These are phyloP conservation scores for Trichoderma oligosporum DNA, from an alignment of 2,329 filamentous ascomycete genomes.

Conservation along the genomic window DNA sequence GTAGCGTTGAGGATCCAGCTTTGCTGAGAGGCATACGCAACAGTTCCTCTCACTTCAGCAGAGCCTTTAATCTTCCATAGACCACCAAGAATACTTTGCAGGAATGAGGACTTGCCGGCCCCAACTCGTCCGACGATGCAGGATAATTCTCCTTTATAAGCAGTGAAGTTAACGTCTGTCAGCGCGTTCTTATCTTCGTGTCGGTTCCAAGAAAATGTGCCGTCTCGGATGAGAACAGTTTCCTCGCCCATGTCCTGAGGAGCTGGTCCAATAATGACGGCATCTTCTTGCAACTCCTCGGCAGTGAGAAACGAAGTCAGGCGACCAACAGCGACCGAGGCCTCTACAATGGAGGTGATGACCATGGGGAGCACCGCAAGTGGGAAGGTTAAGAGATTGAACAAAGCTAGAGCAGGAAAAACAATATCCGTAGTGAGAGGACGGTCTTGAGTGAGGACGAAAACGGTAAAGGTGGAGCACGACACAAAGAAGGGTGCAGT, in stretches of 20 bases:
- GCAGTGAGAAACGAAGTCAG: constrained; percentile 80
- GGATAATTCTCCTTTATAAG: constrained; percentile 86
- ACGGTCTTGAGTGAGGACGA: constrained; percentile 75
- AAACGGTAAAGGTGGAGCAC: constrained; percentile 92
- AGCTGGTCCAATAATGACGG: constrained; percentile 65
- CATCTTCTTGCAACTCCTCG: constrained; percentile 85
- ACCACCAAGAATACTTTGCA: constrained; percentile 85
- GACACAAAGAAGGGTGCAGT: constrained; percentile 97
- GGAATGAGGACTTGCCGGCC: constrained; percentile 86
- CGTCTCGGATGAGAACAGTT: constrained; percentile 76
- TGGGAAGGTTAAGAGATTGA: constrained; percentile 95
- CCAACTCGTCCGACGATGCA: constrained; percentile 95
- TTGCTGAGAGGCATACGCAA: constrained; percentile 89
- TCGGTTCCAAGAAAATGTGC: constrained; percentile 91
- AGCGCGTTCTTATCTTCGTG: constrained; percentile 68
- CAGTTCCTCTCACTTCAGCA: constrained; percentile 74
- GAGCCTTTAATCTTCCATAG: constrained; percentile 84
- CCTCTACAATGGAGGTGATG: constrained; percentile 93
- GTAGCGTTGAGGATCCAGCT: constrained; percentile 98
- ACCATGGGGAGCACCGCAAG: constrained; percentile 95
- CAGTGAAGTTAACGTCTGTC: constrained; percentile 80
- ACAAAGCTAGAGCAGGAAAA: constrained; percentile 80
- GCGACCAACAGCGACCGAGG: constrained; percentile 84
- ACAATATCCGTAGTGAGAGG: constrained; percentile 92
- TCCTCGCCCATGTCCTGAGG: constrained; percentile 79